Percentiles rank a stretch among this genome's conserved stretches.
These are phyloP conservation scores for Acer yangbiense DNA, from an alignment of 345 rosid genomes.

Conservation along the genomic window DNA sequence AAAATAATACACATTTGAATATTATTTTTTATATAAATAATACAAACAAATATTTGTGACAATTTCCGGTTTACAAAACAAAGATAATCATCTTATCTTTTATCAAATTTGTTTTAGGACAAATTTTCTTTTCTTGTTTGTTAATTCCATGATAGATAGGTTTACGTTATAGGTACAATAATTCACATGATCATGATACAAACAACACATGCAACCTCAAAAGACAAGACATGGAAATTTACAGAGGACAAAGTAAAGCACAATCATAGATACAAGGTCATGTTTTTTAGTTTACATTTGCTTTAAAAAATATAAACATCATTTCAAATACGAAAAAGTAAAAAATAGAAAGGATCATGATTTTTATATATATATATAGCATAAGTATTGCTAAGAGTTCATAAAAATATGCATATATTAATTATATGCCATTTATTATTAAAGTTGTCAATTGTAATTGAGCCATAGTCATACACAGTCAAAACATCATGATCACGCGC, in stretches of 20 bases:
- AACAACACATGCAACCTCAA: not conserved
- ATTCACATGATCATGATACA: not conserved
- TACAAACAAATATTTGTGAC: too few relatives aligned
- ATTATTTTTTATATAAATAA: too few relatives aligned
- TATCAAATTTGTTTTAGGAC: not conserved
- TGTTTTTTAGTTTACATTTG: not conserved
- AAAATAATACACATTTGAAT: too few relatives aligned
- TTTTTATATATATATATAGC: too few relatives aligned
- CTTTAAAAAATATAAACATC: not conserved
- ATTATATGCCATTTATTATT: too few relatives aligned
- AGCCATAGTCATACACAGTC: too few relatives aligned
- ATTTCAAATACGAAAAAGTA: not conserved
- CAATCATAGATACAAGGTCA: not conserved
- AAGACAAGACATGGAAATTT: not conserved
- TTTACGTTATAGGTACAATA: not conserved
- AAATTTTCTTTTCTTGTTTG: not conserved
- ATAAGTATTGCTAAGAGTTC: not conserved
- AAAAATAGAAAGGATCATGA: not conserved
- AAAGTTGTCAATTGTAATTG: too few relatives aligned
- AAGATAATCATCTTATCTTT: not conserved
- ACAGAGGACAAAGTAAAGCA: not conserved
- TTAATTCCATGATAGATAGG: not conserved
- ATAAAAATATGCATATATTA: too few relatives aligned
- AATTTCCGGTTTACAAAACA: not conserved
- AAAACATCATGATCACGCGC: conserved; percentile 1